phyloP scores from a whole-genome alignment of 2,329 filamentous ascomycete genomes.

The Monilinia fructigena region DNA sequence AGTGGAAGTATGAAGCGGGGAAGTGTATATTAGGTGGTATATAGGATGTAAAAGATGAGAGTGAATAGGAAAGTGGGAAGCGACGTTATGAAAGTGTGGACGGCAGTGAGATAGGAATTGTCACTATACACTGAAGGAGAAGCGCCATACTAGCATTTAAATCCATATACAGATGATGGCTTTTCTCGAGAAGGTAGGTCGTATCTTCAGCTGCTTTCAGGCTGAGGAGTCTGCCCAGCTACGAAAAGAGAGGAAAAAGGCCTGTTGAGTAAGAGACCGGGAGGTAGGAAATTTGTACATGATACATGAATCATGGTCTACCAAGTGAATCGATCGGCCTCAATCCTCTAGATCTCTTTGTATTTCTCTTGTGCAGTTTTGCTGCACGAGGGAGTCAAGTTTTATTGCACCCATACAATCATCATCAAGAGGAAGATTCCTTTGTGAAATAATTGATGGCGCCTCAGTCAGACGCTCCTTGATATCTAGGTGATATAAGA shows the following conservation, averaged over 20 bases:
- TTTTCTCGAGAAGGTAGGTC: background rate
- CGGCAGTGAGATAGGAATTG: background rate
- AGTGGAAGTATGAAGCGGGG: background rate
- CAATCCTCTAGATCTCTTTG: background rate
- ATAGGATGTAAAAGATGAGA: background rate
- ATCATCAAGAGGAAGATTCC: background rate
- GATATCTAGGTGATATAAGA: background rate
- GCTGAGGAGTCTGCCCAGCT: background rate
- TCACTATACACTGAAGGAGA: background rate
- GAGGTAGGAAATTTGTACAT: background rate
- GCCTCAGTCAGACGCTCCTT: background rate
- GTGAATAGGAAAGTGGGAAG: conserved; percentile 3
- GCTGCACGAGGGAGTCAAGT: background rate
- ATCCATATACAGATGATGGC: background rate
- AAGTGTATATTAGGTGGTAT: background rate
- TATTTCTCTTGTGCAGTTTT: too few species aligned
- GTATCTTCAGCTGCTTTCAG: background rate
- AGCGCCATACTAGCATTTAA: background rate
- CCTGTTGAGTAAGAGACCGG: too few species aligned
- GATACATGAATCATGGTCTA: background rate
- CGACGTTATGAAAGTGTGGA: background rate
- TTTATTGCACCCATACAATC: background rate
- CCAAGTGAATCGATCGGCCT: background rate
- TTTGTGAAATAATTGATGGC: background rate
- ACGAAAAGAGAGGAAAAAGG: too few species aligned